phyloP scores from a whole-genome alignment of 164 flowering plant genomes.

The Litsea cubeba region DNA sequence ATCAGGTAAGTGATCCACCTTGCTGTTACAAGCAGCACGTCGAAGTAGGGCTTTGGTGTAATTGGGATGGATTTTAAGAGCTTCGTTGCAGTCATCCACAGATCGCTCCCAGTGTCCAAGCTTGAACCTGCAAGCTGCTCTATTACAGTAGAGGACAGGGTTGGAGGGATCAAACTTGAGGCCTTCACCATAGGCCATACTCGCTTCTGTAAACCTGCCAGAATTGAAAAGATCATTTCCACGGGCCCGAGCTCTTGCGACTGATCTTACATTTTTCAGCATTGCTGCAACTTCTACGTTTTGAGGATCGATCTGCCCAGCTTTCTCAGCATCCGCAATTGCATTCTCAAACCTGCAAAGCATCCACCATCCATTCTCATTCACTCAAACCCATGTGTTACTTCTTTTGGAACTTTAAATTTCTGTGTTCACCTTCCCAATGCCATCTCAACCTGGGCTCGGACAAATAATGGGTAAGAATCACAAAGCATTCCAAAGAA shows the following conservation, averaged over 20 bases:
- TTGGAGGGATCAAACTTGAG: constrained; percentile 66
- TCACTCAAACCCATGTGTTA: constrained; percentile 15
- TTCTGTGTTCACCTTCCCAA: constrained; percentile 69
- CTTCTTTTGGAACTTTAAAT: constrained; percentile 16
- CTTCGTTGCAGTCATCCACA: constrained; percentile 77
- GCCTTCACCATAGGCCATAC: constrained; percentile 79
- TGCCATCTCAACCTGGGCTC: constrained; percentile 60
- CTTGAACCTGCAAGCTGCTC: constrained; percentile 89
- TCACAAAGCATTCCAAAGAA: constrained; percentile 63
- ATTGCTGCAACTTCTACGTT: constrained; percentile 49
- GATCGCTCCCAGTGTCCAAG: constrained; percentile 74
- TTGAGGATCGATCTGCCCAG: constrained; percentile 57
- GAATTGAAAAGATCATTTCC: constrained; percentile 85
- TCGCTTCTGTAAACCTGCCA: constrained; percentile 76
- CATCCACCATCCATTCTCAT: constrained; percentile 42
- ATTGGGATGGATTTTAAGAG: constrained; percentile 66
- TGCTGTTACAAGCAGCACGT: constrained; percentile 66
- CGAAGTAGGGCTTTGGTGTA: constrained; percentile 84
- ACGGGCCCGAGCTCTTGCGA: constrained; percentile 62
- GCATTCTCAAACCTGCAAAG: constrained; percentile 91
- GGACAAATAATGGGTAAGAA: constrained; percentile 49
- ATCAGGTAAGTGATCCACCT: constrained; percentile 35
- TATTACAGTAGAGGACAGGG: constrained; percentile 75
- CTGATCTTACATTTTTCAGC: constrained; percentile 53
- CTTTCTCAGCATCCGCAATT: constrained; percentile 59